Base-by-base conservation (phyloP, 371 early-diverging fungal species). In the Umbelopsis sp. region DNA sequence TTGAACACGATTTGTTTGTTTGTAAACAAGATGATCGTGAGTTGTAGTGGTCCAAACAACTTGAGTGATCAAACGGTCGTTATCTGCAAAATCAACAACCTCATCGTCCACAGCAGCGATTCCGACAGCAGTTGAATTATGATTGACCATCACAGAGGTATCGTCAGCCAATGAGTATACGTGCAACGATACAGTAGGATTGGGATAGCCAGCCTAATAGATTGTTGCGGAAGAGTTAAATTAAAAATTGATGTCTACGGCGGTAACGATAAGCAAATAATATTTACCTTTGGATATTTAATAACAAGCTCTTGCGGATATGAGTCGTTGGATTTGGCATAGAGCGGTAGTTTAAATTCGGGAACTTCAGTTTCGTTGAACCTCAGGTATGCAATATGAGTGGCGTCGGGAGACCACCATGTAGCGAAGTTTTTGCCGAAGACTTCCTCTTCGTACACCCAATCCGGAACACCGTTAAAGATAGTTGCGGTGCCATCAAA, bases 361-460 rank as follows among this genome's bases (percentile, higher is more conserved):
- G 93, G 94, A 0, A 98, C 97, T 4, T 74, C 76, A 3, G 92
- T 86, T 63, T 97, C 97, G 74, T 97, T 89, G 63, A 95, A 90
- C 7, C 94, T 90, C 65, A 98, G 72, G 73, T 88, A 98, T 0
- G 94, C 96, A 35, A 97, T 62, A 14, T 86, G 85, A 8, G 82
- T 84, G 3, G 90, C 93, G 66, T 94, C 94, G 5, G 96, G 94
- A 0, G 96, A 92, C 93, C 97, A 97, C 96, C 96, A 97, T 32
- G 94, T 71, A 1, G 96, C 91, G 18, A 80, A 77, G 20, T 90
- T 81, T 0, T 77, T 74, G 0, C 74, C 81, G 57, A 93, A 87
- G 1, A 98, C 93, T 72, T 98, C 97, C 76, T 98, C 97, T 81
- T 97, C 98, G 71, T 98, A 98, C 0, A 98, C 97, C 99, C 99